Conservation (phyloP, 495 filamentous ascomycete genomes). For the Eremomyces bilateralis region DNA sequence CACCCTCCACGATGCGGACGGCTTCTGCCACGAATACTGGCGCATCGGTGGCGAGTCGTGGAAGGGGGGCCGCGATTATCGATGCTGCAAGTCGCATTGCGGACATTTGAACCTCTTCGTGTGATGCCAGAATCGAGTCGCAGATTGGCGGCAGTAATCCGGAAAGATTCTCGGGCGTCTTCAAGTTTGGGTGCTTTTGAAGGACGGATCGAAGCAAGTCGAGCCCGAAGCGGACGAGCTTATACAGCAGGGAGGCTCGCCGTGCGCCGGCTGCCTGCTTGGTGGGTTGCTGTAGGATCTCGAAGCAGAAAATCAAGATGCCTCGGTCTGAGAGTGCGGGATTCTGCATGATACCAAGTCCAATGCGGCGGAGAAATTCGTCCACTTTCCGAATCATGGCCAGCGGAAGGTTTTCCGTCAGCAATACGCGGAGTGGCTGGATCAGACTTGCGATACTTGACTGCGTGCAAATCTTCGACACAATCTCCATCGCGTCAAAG, state of each 20-base stretch:
- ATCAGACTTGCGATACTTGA: constrained; percentile 51
- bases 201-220: constrained; percentile 65
- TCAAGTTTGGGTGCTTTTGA: constrained; percentile 57
- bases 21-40: constrained; percentile 65
- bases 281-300: constrained; percentile 51
- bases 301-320: constrained; percentile 77
- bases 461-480: constrained; percentile 60
- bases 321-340: constrained; percentile 50
- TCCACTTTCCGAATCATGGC: constrained; percentile 73
- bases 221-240: constrained; percentile 65
- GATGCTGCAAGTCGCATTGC: constrained; percentile 64
- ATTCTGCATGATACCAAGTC: constrained; percentile 63
- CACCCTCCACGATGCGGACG: constrained; percentile 55
- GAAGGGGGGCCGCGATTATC: constrained; percentile 45
- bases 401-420: constrained; percentile 62
- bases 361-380: constrained; percentile 65
- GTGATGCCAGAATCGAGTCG: constrained; percentile 55
- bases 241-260: constrained; percentile 58
- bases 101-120: constrained; percentile 79
- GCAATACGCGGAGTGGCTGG: constrained; percentile 48
- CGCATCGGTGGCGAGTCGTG: constrained; percentile 39
- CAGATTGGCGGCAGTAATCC: constrained; percentile 79
- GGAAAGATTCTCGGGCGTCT: constrained; percentile 52
- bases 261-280: constrained; percentile 37
- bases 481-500: constrained; percentile 87